Conservation (phyloP, 345 rosid species). For the Salix exigua region DNA sequence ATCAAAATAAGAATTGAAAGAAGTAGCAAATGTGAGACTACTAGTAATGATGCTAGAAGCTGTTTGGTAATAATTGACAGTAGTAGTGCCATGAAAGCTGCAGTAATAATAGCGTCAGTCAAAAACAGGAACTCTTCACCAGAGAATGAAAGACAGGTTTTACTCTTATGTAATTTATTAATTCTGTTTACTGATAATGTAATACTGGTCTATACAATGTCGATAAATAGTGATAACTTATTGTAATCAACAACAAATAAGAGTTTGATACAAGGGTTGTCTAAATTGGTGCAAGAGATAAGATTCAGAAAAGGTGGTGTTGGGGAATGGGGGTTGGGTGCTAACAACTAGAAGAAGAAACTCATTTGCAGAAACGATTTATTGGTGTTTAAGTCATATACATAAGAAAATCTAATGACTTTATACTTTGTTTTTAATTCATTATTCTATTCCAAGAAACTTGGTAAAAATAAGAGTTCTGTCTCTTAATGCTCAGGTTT, state of each 20-base stretch:
- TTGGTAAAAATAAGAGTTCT: background rate
- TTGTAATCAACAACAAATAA: too few relatives aligned
- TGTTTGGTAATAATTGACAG: too few relatives aligned
- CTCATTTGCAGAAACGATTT: background rate
- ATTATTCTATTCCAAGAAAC: background rate
- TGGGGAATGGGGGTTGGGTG: too few relatives aligned
- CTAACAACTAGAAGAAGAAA: too few relatives aligned
- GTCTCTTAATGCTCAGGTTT: background rate
- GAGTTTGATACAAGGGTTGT: too few relatives aligned
- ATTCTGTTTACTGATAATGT: background rate
- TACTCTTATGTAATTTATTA: background rate
- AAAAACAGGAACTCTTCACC: background rate
- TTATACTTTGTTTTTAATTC: background rate
- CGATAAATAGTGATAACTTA: background rate
- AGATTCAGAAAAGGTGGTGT: too few relatives aligned
- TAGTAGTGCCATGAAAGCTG: too few relatives aligned
- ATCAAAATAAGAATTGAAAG: too few relatives aligned
- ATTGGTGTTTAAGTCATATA: background rate
- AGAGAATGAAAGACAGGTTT: background rate
- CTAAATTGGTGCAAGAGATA: too few relatives aligned
- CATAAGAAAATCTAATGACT: background rate
- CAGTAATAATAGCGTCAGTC: background rate
- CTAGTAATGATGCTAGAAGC: too few relatives aligned
- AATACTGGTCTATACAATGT: background rate
- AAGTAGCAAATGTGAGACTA: too few relatives aligned